Percentiles rank a stretch among this genome's conserved stretches.
phyloP scores from a whole-genome alignment of 495 filamentous ascomycete genomes.

The Podospora fimiseda region DNA sequence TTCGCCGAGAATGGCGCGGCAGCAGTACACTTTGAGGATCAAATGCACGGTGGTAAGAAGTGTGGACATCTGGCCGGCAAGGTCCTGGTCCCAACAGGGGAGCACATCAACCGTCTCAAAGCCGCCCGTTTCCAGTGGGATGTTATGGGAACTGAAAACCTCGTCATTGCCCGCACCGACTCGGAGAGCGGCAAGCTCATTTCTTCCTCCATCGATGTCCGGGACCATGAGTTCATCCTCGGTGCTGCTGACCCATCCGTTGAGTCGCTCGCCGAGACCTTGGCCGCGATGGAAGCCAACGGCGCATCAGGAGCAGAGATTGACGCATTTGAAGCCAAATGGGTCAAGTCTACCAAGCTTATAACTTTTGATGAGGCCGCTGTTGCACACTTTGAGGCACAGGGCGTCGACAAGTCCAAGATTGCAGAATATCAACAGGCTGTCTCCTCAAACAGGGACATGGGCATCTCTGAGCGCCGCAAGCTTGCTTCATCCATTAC shows the following conservation, averaged over 20 bases:
- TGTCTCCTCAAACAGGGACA: slow-evolving; percentile 57
- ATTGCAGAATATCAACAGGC: slow-evolving; percentile 59
- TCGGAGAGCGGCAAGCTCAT: slow-evolving; percentile 88
- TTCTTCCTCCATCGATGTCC: slow-evolving; percentile 81
- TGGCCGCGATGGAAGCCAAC: slow-evolving; percentile 80
- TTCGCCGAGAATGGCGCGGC: slow-evolving; percentile 98
- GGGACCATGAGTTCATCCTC: slow-evolving; percentile 94
- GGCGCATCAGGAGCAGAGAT: slow-evolving; percentile 76
- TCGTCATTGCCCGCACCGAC: slow-evolving; percentile 91
- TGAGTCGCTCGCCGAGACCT: slow-evolving; percentile 74
- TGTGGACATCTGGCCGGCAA: slow-evolving; percentile 97
- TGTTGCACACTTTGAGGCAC: slow-evolving; percentile 59
- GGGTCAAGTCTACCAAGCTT: slow-evolving; percentile 81
- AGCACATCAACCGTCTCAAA: slow-evolving; percentile 91
- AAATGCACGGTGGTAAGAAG: slow-evolving; percentile 96
- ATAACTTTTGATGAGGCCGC: slow-evolving; percentile 91
- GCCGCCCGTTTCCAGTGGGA: slow-evolving; percentile 97
- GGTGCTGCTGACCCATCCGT: slow-evolving; percentile 66
- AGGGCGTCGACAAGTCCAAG: slow-evolving; percentile 52
- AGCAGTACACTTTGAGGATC: slow-evolving; percentile 95
- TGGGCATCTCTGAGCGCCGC: slow-evolving; percentile 70
- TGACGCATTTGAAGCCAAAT: slow-evolving; percentile 76
- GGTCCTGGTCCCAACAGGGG: slow-evolving; percentile 86
- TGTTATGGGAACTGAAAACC: slow-evolving; percentile 88
- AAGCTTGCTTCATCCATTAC: slow-evolving; percentile 59